Percentiles rank a stretch among this genome's conserved stretches.
phyloP scores from a whole-genome alignment of 2,329 filamentous ascomycete genomes.

The Cordyceps fumosorosea region DNA sequence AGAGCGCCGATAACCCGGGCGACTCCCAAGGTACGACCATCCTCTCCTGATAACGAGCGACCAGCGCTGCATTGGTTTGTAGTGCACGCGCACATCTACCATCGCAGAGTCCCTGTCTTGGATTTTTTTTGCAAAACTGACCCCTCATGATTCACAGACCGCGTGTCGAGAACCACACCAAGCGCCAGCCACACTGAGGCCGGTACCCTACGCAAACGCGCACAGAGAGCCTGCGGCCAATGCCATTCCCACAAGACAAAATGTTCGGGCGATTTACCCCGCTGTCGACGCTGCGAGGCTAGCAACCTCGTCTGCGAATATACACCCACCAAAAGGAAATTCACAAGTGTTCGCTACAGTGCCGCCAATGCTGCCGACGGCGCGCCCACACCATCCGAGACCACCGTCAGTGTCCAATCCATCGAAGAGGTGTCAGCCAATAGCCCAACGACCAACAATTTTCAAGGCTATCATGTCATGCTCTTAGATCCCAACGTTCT shows the following conservation, averaged over 20 bases:
- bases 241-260: conserved; percentile 38
- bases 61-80: neutral
- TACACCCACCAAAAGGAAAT: conserved; percentile 31
- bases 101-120: neutral
- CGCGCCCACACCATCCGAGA: neutral
- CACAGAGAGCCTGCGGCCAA: conserved; percentile 35
- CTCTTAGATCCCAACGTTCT: conserved; percentile 21
- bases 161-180: conserved; percentile 32
- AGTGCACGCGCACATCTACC: neutral
- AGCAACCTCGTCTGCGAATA: conserved; percentile 33
- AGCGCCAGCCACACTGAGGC: conserved; percentile 36
- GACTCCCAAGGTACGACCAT: conserved; percentile 17
- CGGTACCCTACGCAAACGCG: conserved; percentile 34
- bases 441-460: conserved; percentile 16
- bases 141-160: conserved; percentile 17
- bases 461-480: conserved; percentile 17
- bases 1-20: conserved; percentile 16
- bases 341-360: conserved; percentile 27
- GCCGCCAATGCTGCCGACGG: conserved; percentile 11
- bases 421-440: conserved; percentile 13
- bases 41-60: neutral
- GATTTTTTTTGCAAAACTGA: neutral
- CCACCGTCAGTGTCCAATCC: neutral
- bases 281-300: conserved; percentile 32
- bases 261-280: conserved; percentile 35